A percentile compares a stretch with the other conserved stretches of the same genome.
phyloP scores from a whole-genome alignment of 108 stramenopile genomes.

The Nitzschia putrida region DNA sequence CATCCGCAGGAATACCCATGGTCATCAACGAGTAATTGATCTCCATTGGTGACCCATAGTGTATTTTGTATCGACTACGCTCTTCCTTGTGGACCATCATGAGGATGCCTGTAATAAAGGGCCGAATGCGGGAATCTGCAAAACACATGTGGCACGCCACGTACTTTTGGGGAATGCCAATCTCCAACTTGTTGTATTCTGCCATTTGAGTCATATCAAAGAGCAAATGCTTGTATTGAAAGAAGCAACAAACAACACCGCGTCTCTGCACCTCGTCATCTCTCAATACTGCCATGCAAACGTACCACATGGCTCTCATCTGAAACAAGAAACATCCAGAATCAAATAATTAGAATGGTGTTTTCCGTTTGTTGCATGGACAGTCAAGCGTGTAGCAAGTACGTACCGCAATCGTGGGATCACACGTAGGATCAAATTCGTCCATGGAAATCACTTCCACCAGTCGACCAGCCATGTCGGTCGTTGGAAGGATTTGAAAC shows the following conservation, averaged over 20 bases:
- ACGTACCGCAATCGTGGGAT: no score
- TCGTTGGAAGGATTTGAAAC: neutral
- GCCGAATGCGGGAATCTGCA: constrained; percentile 6
- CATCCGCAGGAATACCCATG: constrained; percentile 24
- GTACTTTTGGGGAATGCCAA: constrained; percentile 7
- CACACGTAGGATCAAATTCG: no score
- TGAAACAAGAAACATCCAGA: neutral
- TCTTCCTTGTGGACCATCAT: constrained; percentile 2
- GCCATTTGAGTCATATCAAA: neutral
- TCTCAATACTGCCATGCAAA: neutral
- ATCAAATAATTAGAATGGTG: neutral
- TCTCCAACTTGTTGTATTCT: neutral
- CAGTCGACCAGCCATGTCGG: constrained; percentile 3
- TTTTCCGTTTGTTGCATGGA: neutral
- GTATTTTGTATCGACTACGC: constrained; percentile 10
- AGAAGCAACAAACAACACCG: constrained; percentile 14
- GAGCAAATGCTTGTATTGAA: neutral
- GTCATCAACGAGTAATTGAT: constrained; percentile 19
- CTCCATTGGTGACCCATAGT: neutral
- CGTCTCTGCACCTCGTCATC: constrained; percentile 23
- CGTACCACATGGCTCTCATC: constrained; percentile 29
- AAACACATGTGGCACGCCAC: constrained; percentile 20
- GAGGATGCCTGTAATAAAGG: constrained; percentile 9
- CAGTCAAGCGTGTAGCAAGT: neutral
- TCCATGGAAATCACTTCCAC: constrained; percentile 4